phyloP scores from a whole-genome alignment of 2,329 filamentous ascomycete species.

The Fusarium metavorans region DNA sequence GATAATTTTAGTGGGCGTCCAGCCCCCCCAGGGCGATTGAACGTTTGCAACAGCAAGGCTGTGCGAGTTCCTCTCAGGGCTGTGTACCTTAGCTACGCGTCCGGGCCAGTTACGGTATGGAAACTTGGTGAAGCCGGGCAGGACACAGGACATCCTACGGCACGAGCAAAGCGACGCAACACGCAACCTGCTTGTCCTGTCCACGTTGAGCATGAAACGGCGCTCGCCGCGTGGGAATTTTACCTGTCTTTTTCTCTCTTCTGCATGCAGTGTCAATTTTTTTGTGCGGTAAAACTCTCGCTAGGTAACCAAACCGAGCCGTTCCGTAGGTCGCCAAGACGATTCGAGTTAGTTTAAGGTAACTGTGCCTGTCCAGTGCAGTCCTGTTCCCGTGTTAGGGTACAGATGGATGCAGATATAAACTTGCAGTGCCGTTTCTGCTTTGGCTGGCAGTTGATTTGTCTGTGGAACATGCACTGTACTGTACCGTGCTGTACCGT shows the following conservation, averaged over 20 bases:
- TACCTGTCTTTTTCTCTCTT: neutral
- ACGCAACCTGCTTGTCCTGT: neutral
- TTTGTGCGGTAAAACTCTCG: neutral
- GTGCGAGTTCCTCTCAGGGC: slow-evolving; percentile 31
- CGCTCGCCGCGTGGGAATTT: neutral
- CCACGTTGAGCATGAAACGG: neutral
- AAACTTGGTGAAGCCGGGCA: slow-evolving; percentile 5
- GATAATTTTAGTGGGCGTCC: slow-evolving; percentile 13
- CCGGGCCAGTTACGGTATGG: slow-evolving; percentile 5
- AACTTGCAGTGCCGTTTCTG: neutral
- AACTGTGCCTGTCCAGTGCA: neutral
- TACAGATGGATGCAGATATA: neutral
- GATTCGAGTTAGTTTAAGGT: neutral
- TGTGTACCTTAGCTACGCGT: slow-evolving; percentile 27
- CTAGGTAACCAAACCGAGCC: slow-evolving; percentile 1
- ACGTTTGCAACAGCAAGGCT: slow-evolving; percentile 16
- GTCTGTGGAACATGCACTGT: neutral
- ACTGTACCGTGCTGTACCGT: neutral
- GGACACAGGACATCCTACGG: slow-evolving; percentile 1
- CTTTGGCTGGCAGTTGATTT: neutral
- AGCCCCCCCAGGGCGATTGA: neutral
- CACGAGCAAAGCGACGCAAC: neutral
- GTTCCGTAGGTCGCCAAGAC: neutral
- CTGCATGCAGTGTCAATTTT: neutral
- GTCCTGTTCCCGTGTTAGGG: neutral